Conservation (phyloP, 2,329 filamentous ascomycete genomes). For the Knufia fluminis region DNA sequence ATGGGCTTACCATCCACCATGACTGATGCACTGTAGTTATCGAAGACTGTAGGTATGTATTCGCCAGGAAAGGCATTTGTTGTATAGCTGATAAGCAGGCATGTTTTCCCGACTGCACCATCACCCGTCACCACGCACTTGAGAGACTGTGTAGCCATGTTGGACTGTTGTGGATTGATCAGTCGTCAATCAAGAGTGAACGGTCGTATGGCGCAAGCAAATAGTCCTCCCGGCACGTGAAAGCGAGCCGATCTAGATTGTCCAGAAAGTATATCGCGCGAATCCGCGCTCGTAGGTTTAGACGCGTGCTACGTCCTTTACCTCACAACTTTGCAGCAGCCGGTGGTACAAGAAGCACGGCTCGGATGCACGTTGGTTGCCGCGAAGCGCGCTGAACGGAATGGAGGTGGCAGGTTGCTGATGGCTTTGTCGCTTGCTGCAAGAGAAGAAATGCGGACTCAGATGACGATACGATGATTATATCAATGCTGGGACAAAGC, state of each 20-base stretch:
- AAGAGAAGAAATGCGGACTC: neutral
- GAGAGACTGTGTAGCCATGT: slow-evolving; percentile 21
- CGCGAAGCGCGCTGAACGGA: neutral
- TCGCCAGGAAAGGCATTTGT: slow-evolving; percentile 99
- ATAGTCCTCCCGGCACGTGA: neutral
- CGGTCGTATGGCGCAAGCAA: neutral
- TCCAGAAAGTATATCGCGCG: neutral
- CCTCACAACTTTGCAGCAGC: neutral
- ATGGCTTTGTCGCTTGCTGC: neutral
- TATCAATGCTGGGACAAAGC: neutral
- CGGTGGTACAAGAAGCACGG: neutral
- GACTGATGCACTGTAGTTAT: slow-evolving; percentile 98
- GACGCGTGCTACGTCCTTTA: neutral
- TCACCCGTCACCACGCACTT: slow-evolving; percentile 98
- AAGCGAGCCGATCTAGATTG: neutral
- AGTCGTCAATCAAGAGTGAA: neutral
- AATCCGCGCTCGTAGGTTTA: neutral
- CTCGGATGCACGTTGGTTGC: neutral
- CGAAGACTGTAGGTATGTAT: slow-evolving; percentile 98
- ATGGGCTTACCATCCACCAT: slow-evolving; percentile 99
- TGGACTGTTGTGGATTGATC: neutral
- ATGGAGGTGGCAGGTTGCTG: neutral
- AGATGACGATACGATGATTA: neutral
- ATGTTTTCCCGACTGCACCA: slow-evolving; percentile 99
- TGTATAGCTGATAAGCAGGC: slow-evolving; percentile 96